phyloP scores from a whole-genome alignment of 1,284 basidiomycete species.

The Heterobasidion irregulare region DNA sequence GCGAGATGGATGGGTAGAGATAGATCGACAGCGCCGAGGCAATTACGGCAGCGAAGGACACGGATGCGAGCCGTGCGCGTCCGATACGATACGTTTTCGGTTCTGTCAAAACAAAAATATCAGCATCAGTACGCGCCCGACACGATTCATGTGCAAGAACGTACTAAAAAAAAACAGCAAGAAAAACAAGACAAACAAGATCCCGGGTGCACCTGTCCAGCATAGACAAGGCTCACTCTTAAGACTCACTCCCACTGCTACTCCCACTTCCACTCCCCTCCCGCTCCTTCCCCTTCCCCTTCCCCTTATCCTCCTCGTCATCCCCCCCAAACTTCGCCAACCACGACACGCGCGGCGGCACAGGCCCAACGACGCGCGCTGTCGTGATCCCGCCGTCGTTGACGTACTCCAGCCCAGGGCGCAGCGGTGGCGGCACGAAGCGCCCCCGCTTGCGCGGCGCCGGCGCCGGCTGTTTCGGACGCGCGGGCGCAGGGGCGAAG shows the following conservation, averaged over 20 bases:
- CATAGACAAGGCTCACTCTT: neutral
- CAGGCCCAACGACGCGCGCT: neutral
- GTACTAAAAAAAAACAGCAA: too few relatives aligned
- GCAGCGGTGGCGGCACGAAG: slow-evolving; percentile 9
- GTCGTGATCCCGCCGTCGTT: slow-evolving; percentile 1
- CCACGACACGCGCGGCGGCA: neutral
- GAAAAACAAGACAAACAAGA: too few relatives aligned
- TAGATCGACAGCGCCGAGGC: too few relatives aligned
- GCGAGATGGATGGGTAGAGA: too few relatives aligned
- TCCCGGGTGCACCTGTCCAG: too few relatives aligned
- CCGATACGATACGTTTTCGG: too few relatives aligned
- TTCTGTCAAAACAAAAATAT: too few relatives aligned
- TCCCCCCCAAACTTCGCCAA: neutral
- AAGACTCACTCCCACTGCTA: neutral
- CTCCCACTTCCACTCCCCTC: neutral
- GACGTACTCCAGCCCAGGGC: slow-evolving; percentile 7
- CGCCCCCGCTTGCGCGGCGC: neutral
- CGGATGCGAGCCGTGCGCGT: too few relatives aligned
- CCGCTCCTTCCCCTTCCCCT: neutral
- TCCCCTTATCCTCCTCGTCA: neutral
- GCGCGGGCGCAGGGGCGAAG: slow-evolving; percentile 4
- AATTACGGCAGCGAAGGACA: too few relatives aligned
- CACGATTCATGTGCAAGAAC: too few relatives aligned
- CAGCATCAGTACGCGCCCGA: too few relatives aligned
- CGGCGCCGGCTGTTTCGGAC: neutral